Conservation (phyloP, 768 basidiomycete genomes). For the Nevesoporus exiguus region DNA sequence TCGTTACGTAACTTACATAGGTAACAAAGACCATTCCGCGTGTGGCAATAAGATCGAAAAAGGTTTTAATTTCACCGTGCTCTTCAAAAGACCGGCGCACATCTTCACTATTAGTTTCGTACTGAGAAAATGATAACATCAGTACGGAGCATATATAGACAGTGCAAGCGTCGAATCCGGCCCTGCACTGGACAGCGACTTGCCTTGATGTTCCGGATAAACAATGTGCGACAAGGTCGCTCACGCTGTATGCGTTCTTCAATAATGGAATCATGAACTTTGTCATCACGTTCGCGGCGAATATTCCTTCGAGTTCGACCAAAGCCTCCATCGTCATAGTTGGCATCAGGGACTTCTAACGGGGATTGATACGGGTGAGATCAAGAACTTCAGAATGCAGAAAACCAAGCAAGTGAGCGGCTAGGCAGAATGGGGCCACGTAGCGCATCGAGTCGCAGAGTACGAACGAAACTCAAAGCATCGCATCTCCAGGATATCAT, state of each 20-base stretch:
- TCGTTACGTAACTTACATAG: conserved; percentile 64
- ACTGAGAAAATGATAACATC: conserved; percentile 43
- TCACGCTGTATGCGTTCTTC: conserved; percentile 93
- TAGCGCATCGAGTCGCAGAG: conserved; percentile 39
- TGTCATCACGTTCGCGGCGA: conserved; percentile 82
- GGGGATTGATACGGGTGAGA: conserved; percentile 40
- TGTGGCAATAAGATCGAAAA: conserved; percentile 91
- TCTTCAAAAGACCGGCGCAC: conserved; percentile 86
- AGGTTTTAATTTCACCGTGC: conserved; percentile 94
- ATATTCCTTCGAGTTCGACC: conserved; percentile 46
- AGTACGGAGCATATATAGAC: conserved; percentile 7
- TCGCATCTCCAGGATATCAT: conserved; percentile 16
- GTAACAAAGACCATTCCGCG: conserved; percentile 99
- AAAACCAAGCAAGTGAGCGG: conserved; percentile 39
- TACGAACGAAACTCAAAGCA: conserved; percentile 28
- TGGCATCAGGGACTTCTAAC: conserved; percentile 62
- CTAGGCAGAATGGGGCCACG: conserved; percentile 43
- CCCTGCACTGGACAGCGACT: conserved; percentile 38
- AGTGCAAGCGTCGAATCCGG: conserved; percentile 10
- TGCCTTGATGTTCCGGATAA: conserved; percentile 98
- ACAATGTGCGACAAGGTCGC: conserved; percentile 91
- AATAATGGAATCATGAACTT: conserved; percentile 87
- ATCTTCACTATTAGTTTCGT: conserved; percentile 84
- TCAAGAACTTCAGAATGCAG: conserved; percentile 46
- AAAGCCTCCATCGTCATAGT: conserved; percentile 52